Base-by-base conservation (phyloP, 2,329 filamentous ascomycete species). In the Dactylellina leptospora region DNA sequence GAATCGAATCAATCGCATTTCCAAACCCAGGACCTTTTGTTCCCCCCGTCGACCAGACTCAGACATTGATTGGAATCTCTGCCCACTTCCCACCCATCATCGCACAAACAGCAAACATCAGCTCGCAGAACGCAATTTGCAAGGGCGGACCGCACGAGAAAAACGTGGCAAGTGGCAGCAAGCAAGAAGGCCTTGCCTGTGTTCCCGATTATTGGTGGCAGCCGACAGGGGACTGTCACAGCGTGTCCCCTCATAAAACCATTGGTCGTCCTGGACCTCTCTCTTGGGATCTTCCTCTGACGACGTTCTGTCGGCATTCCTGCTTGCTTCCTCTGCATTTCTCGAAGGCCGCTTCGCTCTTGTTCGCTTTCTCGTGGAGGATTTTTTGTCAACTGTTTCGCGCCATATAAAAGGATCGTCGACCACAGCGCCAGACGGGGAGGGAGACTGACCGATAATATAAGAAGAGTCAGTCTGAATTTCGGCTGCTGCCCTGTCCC, bases 101-200 rank as follows among this genome's bases (percentile, higher is more conserved):
- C 64, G 56, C 59, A 61, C 56, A 61, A 47, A 50, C 62, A 51
- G 27, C n/a, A 10, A 33, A 13, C 30, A 6, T 50, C 60, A 45
- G 27, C 60, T 55, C 47, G 18, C 30, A 38, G 54, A 58, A 56
- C 64, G 56, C 56, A 69, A 70, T 70, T 70, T 61, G 64, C 64
- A 61, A 62, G 64, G 64, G 56, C 55, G 20, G 40, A 45, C 16
- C 40, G 40, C 63, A 47, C 23, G 60, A 44, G 59, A 56, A 56
- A 70, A 70, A 70, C 64, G 64, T 70, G 64, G 64, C 64, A 70
- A 70, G 18, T 61, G 55, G 63, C 63, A 69, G 53, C 36, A 56
- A 33, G 16, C 53, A 54, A 50, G 50, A 70, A 62, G 50, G 64
- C 56, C 56, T 60, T 55, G 53, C 48, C 56, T 47, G 45, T 55